Evolutionary conservation across 2,329 filamentous ascomycete species (phyloP).

Genomic region (Graphium sp.): DNA sequence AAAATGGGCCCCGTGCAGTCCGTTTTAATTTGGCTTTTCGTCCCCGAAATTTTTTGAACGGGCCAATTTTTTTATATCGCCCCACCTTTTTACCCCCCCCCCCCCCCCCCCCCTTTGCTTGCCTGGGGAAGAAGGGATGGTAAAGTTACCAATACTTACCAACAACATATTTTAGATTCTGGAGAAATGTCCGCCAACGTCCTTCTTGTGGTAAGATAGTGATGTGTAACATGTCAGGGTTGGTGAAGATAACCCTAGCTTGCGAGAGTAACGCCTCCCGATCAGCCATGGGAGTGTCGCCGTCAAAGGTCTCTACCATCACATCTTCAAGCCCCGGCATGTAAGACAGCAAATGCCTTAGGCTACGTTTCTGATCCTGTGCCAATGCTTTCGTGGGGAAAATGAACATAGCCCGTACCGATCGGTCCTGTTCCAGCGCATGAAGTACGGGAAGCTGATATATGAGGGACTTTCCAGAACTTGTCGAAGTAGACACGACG

Average conservation of each 20-base stretch:
- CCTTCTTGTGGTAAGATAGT: slow-evolving; percentile 88
- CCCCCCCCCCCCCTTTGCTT: no score
- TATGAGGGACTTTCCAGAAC: slow-evolving; percentile 94
- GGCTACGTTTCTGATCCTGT: slow-evolving; percentile 79
- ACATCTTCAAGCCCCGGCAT: slow-evolving; percentile 61
- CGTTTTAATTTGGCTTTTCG: no score
- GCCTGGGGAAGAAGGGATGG: no score
- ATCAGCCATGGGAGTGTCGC: slow-evolving; percentile 72
- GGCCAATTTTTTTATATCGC: no score
- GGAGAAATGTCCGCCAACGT: slow-evolving; percentile 73
- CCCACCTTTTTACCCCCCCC: no score
- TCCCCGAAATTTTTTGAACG: no score
- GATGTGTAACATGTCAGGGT: slow-evolving; percentile 94
- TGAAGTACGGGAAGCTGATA: slow-evolving; percentile 90
- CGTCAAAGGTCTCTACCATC: slow-evolving; percentile 87
- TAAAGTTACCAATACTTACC: no score
- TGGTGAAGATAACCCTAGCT: slow-evolving; percentile 88
- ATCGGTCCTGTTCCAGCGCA: slow-evolving; percentile 60
- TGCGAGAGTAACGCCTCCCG: slow-evolving; percentile 72
- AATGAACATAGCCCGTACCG: slow-evolving; percentile 86
- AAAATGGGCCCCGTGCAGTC: no score
- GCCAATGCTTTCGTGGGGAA: slow-evolving; percentile 95
- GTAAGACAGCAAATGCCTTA: slow-evolving; percentile 70
- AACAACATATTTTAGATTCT: slow-evolving; percentile 81
- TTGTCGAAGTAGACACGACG: slow-evolving; percentile 87